phyloP scores from a whole-genome alignment of 164 flowering plant species.

The Stephania yunnanensis region DNA sequence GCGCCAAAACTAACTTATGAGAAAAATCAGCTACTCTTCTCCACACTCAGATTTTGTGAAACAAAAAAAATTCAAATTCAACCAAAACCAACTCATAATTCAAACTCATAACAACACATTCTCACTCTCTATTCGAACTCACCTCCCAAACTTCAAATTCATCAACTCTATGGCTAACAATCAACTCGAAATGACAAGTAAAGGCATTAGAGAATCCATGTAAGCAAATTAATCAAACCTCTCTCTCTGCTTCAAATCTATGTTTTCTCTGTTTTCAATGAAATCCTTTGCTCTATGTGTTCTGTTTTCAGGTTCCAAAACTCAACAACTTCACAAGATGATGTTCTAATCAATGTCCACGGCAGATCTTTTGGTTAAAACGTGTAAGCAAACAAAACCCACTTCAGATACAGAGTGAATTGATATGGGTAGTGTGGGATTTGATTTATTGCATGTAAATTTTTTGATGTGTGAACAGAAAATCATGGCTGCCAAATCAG shows the following conservation, averaged over 20 bases:
- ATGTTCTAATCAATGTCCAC: conserved; percentile 13
- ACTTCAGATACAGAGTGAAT: background rate
- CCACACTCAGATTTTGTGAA: no score
- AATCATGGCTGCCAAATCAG: conserved; percentile 45
- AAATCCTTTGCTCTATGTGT: background rate
- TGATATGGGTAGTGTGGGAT: background rate
- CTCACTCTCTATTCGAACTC: no score
- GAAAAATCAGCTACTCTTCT: no score
- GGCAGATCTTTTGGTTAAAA: conserved; percentile 10
- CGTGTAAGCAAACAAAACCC: conserved; percentile 3
- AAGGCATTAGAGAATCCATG: background rate
- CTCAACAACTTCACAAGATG: conserved; percentile 12
- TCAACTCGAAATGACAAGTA: no score
- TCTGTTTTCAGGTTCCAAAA: conserved; percentile 4
- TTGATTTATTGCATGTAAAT: background rate
- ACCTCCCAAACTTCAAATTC: no score
- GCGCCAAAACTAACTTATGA: no score
- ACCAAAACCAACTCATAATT: no score
- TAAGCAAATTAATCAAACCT: background rate
- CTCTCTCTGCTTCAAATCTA: background rate
- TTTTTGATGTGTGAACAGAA: conserved; percentile 28
- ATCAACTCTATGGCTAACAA: no score
- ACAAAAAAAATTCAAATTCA: no score
- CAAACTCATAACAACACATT: no score
- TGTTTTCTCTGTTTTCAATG: background rate